These are phyloP conservation scores for Epithele typhae DNA, from an alignment of 768 basidiomycete species.

Conservation along the genomic window DNA sequence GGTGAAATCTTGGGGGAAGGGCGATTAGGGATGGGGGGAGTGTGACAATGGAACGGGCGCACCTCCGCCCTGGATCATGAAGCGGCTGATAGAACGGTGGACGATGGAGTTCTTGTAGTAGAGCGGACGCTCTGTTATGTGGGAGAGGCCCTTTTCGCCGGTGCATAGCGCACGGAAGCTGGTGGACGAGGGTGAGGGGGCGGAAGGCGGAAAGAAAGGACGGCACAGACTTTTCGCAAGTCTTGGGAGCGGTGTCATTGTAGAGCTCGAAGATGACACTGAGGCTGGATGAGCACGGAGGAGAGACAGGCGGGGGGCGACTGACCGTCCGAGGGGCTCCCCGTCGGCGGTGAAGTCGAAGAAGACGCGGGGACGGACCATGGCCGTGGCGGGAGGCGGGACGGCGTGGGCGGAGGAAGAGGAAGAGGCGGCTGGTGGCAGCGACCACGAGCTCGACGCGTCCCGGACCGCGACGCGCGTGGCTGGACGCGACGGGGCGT, in stretches of 20 bases:
- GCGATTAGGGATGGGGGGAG: neutral
- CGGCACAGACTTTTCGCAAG: constrained; percentile 67
- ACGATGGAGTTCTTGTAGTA: constrained; percentile 80
- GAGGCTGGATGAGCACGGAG: neutral
- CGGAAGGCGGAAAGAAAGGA: constrained; percentile 1
- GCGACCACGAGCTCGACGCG: too few species aligned
- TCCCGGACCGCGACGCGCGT: too few species aligned
- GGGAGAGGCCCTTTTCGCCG: constrained; percentile 75
- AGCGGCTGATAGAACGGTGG: constrained; percentile 74
- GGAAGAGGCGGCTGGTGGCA: too few species aligned
- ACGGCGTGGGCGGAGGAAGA: too few species aligned
- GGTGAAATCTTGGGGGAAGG: constrained; percentile 52
- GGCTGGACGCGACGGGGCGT: too few species aligned
- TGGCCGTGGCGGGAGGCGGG: too few species aligned
- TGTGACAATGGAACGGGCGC: constrained; percentile 14
- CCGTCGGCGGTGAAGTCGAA: constrained; percentile 57
- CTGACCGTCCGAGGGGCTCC: constrained; percentile 52
- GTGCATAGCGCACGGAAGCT: constrained; percentile 88
- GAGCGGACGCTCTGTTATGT: constrained; percentile 58
- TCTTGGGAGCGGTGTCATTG: constrained; percentile 68
- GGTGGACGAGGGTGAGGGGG: neutral
- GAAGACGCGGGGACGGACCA: constrained; percentile 62
- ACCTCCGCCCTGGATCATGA: constrained; percentile 84
- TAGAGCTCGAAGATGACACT: constrained; percentile 77
- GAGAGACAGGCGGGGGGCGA: constrained; percentile 1